A percentile compares a stretch with the other conserved stretches of the same genome.
Conservation (phyloP, 768 basidiomycete genomes). For the Tricholoma flavovirens region DNA sequence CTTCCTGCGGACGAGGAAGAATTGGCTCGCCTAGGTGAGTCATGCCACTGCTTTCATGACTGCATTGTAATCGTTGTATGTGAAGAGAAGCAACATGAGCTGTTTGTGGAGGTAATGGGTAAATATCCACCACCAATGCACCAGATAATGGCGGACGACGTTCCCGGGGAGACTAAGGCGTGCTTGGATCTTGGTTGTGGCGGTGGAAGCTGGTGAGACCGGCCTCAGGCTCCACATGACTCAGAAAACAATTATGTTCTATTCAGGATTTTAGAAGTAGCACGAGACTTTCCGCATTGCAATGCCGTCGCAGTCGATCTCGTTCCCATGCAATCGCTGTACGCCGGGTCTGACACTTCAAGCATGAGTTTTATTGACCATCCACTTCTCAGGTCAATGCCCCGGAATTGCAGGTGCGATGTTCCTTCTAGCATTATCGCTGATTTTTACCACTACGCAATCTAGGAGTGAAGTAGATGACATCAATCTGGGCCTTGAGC, state of each 20-base stretch:
- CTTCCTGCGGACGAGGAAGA: conserved; percentile 80
- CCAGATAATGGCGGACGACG: conserved; percentile 55
- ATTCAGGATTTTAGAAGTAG: conserved; percentile 69
- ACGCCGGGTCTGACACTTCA: conserved; percentile 24
- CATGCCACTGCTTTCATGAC: neutral
- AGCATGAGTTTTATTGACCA: conserved; percentile 11
- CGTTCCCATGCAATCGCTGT: conserved; percentile 73
- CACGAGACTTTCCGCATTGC: conserved; percentile 65
- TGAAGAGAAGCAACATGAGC: conserved; percentile 60
- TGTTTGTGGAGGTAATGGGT: conserved; percentile 62
- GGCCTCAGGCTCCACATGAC: neutral
- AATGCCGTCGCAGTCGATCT: conserved; percentile 71
- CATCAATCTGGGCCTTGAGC: conserved; percentile 78
- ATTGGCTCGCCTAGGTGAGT: conserved; percentile 58
- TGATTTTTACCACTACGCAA: conserved; percentile 6
- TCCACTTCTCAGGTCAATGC: conserved; percentile 48
- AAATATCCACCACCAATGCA: conserved; percentile 57
- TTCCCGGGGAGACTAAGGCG: conserved; percentile 52
- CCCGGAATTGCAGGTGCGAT: conserved; percentile 59
- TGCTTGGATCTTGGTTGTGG: conserved; percentile 77
- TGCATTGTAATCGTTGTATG: conserved; percentile 8
- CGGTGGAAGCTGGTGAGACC: conserved; percentile 63
- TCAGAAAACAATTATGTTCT: conserved; percentile 4
- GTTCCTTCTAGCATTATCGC: conserved; percentile 4
- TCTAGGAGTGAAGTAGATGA: conserved; percentile 78